Base-by-base conservation (phyloP, 768 basidiomycete genomes). In the Hericium alpestre region DNA sequence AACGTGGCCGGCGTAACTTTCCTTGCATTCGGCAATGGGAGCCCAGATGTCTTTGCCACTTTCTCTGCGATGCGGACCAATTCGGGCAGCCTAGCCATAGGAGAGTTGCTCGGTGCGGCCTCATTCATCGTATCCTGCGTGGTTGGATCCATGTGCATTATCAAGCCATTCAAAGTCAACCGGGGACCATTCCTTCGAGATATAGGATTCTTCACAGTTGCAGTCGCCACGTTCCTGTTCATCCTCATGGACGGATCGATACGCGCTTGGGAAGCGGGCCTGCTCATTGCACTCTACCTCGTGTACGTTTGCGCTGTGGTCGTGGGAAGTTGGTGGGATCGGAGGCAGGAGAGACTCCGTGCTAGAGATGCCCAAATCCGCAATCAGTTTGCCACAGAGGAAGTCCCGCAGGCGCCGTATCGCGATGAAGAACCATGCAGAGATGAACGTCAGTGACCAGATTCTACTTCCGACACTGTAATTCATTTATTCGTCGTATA, bases 101-200 rank as follows among this genome's bases (percentile, higher is more conserved):
- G 96, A 20, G 96, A 99, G 68, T 78, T 99, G 7, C 75, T 99
- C 12, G 96, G 96, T 6, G 95, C 95, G 2, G 94, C 95, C 0
- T 80, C 90, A 2, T 99, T 99, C 74, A 94, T 99, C 70, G 85
- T 91, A 20, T 92, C 92, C 2, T 92, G 93, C 65, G 96, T 99
- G 22, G 95, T 92, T 12, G 96, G 96, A 8, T 87, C 89, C n/a
- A 95, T 99, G 86, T 93, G 91, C 63, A 84, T 98, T 70, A 93
- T 98, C 71, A 89, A 87, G 57, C 94, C 95, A 0, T 99, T 99
- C 72, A 80, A 82, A 62, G 93, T 98, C 27, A 75, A 86, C 38
- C 82, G 76, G 0, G 73, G 76, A 16, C 86, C 90, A 0, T 99
- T 98, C 73, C 71, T 97, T 11, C 86, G 96, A 40, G 96, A 99